phyloP scores from a whole-genome alignment of 805 yeast species.

The Lipomyces starkeyi region DNA sequence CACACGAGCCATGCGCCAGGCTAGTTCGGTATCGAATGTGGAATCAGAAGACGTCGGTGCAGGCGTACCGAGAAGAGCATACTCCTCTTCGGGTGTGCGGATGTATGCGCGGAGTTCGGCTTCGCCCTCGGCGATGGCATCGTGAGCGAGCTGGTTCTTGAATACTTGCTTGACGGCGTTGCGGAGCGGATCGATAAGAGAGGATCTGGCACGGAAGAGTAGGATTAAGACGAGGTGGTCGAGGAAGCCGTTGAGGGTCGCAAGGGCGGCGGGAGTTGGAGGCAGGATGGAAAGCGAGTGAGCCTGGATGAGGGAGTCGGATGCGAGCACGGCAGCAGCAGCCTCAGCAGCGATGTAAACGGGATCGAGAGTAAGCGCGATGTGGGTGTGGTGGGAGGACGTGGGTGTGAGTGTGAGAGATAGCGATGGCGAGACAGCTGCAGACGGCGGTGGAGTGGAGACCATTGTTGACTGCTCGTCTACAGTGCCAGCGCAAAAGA shows the following conservation, averaged over 20 bases:
- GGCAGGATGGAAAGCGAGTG: constrained; percentile 18
- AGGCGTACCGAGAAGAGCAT: constrained; percentile 1
- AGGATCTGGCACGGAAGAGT: constrained; percentile 17
- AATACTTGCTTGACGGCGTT: constrained; percentile 14
- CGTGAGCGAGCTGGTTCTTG: constrained; percentile 23
- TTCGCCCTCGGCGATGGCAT: constrained; percentile 23
- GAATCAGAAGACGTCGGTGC: constrained; percentile 3
- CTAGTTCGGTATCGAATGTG: constrained; percentile 13
- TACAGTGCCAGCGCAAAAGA: neutral
- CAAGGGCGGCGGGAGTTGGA: constrained; percentile 6
- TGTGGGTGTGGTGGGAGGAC: neutral
- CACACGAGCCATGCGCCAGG: constrained; percentile 26
- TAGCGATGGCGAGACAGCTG: constrained; percentile 1
- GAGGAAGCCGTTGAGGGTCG: constrained; percentile 18
- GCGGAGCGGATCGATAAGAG: constrained; percentile 11
- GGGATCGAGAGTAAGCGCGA: constrained; percentile 8
- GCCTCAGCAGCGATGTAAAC: constrained; percentile 12
- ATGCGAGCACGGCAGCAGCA: constrained; percentile 17
- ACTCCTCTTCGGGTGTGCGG: constrained; percentile 17
- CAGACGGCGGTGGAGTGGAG: neutral
- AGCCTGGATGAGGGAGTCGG: constrained; percentile 17
- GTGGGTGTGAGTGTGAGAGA: neutral
- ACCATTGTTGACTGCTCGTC: constrained; percentile 3
- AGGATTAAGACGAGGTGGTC: constrained; percentile 16
- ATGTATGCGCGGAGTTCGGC: constrained; percentile 24